These are phyloP conservation scores for Aspergillus ibericus DNA, from an alignment of 2,329 filamentous ascomycete genomes.

Conservation along the genomic window DNA sequence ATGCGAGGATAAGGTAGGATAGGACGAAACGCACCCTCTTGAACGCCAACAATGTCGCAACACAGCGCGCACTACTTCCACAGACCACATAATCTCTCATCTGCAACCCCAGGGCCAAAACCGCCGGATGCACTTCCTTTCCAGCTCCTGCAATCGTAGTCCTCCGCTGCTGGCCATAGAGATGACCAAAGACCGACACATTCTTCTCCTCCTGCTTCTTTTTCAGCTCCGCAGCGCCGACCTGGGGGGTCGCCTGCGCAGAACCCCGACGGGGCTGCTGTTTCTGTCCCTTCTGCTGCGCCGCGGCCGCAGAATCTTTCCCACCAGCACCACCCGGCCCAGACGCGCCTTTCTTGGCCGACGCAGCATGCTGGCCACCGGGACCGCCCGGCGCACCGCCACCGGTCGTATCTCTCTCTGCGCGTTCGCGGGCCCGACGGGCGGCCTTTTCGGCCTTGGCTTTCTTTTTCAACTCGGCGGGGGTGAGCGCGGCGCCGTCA, in stretches of 20 bases:
- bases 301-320: constrained; percentile 24
- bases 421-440: constrained; percentile 71
- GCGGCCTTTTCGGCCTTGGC: constrained; percentile 91
- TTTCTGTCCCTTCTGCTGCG: constrained; percentile 34
- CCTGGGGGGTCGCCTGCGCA: constrained; percentile 37
- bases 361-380: constrained; percentile 8
- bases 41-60: constrained; percentile 85
- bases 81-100: constrained; percentile 86
- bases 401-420: constrained; percentile 48
- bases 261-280: constrained; percentile 37
- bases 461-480: constrained; percentile 80
- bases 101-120: constrained; percentile 83
- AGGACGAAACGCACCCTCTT: constrained; percentile 64
- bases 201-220: constrained; percentile 64
- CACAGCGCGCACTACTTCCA: constrained; percentile 83
- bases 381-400: constrained; percentile 36
- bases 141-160: constrained; percentile 60
- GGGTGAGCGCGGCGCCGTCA: constrained; percentile 33
- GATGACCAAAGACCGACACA: constrained; percentile 76
- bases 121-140: constrained; percentile 79
- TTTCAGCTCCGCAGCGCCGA: constrained; percentile 37
- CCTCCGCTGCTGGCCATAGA: constrained; percentile 73
- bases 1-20: background rate
- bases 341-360: constrained; percentile 35
- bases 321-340: constrained; percentile 17